Evolutionary conservation across 495 filamentous ascomycete species (phyloP), one percentile per base, ranked within the genome.

Genomic region (Lasiosphaeriaceae sp.): DNA sequence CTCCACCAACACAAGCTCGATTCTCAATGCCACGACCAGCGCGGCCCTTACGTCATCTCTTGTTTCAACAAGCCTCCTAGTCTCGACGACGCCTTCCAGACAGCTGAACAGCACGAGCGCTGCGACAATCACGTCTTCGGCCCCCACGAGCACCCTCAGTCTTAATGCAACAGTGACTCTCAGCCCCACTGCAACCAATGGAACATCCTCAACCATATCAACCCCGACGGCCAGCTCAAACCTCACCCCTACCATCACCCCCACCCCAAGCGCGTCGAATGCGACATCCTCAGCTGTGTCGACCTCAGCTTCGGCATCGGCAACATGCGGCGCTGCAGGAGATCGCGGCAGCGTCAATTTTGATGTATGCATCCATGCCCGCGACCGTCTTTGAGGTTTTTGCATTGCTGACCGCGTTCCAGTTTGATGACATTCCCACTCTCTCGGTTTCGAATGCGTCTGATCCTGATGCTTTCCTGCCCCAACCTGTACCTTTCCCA

Each of bases 361-460:
- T 61, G 47, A 67, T 50, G 66, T 54, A 47, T 23, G 39, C 11
- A 20, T 41, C 14, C 31, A 21, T 16, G 6, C 44, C 9, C 37
- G 12, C 3, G 23, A n/a, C 11, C 5, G 14, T 31, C 26, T 9
- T 3, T 31, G 26, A 9, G 26, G 26, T 4, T 4, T 31, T 31
- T 31, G 6, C 44, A 22, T n/a, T n/a, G 8, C 63, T 64, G 21
- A 64, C 58, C 3, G 17, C 26, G 7, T 35, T n/a, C 24, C 26
- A 76, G 71, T 76, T 77, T 47, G 74, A 77, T 52, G 73, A 77
- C 45, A 61, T 75, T 26, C 66, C 69, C n/a, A 57, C 59, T 11
- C 53, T 67, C 26, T 49, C 46, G 3, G 46, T 52, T 6, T 59
- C 47, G 11, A 58, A 68, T 9, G 59, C 54, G 14, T 53, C 54